Evolutionary conservation across 2,329 filamentous ascomycete species (phyloP).

Genomic region (Alternaria sp.): DNA sequence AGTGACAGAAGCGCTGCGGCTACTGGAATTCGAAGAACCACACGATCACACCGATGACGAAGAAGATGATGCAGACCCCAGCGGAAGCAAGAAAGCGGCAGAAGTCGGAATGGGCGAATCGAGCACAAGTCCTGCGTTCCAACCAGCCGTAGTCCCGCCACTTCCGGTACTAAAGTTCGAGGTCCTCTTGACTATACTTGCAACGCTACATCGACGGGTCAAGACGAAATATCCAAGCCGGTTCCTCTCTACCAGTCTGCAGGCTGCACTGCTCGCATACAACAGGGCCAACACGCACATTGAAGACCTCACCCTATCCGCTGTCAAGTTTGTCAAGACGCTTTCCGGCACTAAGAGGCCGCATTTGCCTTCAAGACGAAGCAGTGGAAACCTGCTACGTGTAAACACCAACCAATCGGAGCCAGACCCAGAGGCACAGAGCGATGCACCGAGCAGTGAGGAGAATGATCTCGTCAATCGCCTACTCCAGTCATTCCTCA

Average conservation of each 20-base stretch:
- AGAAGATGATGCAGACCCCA: constrained; percentile 35
- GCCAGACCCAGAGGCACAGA: constrained; percentile 64
- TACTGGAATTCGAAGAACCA: constrained; percentile 58
- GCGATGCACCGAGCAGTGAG: constrained; percentile 52
- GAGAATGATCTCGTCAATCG: constrained; percentile 68
- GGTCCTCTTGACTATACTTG: constrained; percentile 72
- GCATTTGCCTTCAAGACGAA: constrained; percentile 64
- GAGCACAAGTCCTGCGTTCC: constrained; percentile 37
- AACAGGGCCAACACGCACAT: constrained; percentile 60
- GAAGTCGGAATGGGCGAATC: constrained; percentile 40
- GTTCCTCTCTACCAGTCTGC: constrained; percentile 78
- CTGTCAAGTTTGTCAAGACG: constrained; percentile 73
- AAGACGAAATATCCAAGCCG: constrained; percentile 79
- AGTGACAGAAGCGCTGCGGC: constrained; percentile 73
- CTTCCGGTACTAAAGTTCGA: constrained; percentile 66
- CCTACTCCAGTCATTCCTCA: constrained; percentile 78
- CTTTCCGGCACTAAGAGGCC: constrained; percentile 72
- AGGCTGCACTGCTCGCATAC: constrained; percentile 73
- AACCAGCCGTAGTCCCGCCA: constrained; percentile 39
- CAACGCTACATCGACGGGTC: constrained; percentile 74
- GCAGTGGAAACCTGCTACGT: constrained; percentile 55
- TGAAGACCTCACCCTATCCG: constrained; percentile 71
- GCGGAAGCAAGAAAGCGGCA: constrained; percentile 22
- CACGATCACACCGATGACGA: constrained; percentile 62
- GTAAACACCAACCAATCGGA: constrained; percentile 44